A percentile compares a stretch with the other conserved stretches of the same genome.
Conservation (phyloP, 2,329 filamentous ascomycete species). For the Hymenoscyphus salicellus region DNA sequence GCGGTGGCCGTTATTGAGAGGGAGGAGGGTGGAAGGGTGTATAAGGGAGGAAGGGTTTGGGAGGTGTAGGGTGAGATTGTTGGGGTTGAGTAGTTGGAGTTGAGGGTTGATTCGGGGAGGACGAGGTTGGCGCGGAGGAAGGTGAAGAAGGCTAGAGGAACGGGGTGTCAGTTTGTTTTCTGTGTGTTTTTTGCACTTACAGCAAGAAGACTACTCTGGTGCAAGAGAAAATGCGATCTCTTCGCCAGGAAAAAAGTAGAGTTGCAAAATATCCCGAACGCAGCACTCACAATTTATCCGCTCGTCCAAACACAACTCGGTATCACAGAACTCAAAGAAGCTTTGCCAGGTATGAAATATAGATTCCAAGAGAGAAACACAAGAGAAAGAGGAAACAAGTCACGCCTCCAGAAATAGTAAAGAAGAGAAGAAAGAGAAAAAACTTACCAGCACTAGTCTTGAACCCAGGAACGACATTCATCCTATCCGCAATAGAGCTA, state of each 20-base stretch:
- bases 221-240: not conserved
- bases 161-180: not conserved
- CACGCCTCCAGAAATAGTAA: not conserved
- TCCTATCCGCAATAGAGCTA: conserved; percentile 46
- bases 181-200: not conserved
- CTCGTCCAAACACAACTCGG: not conserved
- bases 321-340: conserved; percentile 15
- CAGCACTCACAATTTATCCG: not conserved
- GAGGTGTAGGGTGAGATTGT: conserved; percentile 54
- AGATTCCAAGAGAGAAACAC: conserved; percentile 7
- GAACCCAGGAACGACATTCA: conserved; percentile 55
- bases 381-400: not conserved
- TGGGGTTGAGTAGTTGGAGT: conserved; percentile 63
- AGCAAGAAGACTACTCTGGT: too few relatives aligned
- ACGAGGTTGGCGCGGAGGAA: conserved; percentile 78
- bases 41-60: conserved; percentile 38
- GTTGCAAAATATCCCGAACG: not conserved
- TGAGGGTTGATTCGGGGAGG: conserved; percentile 49
- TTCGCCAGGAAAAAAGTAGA: not conserved
- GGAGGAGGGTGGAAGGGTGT: conserved; percentile 33
- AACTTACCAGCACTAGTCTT: conserved; percentile 59
- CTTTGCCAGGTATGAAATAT: conserved; percentile 8
- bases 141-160: conserved; percentile 68
- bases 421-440: conserved; percentile 17
- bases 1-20: conserved; percentile 39